Conservation (phyloP, 345 rosid species). For the Chamaenerion angustifolium region DNA sequence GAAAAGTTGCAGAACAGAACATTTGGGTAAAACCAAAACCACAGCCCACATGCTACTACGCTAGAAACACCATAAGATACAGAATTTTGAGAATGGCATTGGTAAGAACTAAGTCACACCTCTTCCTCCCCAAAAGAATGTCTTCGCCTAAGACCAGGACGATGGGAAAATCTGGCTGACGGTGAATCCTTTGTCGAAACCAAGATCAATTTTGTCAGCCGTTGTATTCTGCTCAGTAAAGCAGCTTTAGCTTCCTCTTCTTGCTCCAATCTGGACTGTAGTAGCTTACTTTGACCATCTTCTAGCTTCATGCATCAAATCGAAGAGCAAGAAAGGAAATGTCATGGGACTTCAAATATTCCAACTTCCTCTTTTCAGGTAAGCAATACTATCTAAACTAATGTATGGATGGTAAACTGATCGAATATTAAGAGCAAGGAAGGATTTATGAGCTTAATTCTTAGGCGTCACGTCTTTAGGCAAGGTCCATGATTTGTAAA, state of each 20-base stretch:
- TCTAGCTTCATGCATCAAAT: constrained; percentile 50
- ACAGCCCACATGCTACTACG: too few relatives aligned
- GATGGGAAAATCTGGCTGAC: constrained; percentile 54
- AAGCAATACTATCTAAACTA: too few relatives aligned
- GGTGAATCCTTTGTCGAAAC: constrained; percentile 88
- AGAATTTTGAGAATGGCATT: background rate
- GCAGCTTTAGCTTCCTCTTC: constrained; percentile 99
- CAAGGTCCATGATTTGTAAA: too few relatives aligned
- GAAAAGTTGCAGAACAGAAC: background rate
- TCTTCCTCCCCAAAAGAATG: constrained; percentile 99
- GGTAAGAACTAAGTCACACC: constrained; percentile 23
- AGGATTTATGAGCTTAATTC: too few relatives aligned
- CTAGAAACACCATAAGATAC: background rate
- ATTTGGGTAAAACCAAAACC: background rate
- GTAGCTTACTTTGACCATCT: constrained; percentile 84
- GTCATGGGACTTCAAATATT: background rate
- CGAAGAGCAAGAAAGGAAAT: constrained; percentile 4
- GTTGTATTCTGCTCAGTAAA: constrained; percentile 84
- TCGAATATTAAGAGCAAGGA: too few relatives aligned
- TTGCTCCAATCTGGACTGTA: constrained; percentile 86
- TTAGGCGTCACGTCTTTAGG: too few relatives aligned
- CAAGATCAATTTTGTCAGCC: constrained; percentile 84
- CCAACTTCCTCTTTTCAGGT: background rate
- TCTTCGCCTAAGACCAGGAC: constrained; percentile 74
- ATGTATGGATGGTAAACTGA: too few relatives aligned